Conservation (phyloP, 305 asterid species). For the Fraxinus sp. region DNA sequence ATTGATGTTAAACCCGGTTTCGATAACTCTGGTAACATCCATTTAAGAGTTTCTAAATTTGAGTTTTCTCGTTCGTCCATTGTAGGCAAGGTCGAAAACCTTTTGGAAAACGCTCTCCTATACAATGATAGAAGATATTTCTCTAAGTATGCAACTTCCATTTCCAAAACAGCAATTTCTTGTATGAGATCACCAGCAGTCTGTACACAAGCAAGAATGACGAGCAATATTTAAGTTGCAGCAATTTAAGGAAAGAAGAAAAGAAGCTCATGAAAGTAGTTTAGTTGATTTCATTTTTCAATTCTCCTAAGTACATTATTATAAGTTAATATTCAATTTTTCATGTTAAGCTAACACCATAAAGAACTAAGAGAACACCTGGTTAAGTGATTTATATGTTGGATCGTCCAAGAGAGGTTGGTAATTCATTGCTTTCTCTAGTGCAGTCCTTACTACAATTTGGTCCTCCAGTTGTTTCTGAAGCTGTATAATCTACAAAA, state of each 20-base stretch:
- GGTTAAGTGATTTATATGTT: slow-evolving; percentile 45
- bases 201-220: slow-evolving; percentile 31
- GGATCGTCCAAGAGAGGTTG: slow-evolving; percentile 52
- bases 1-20: slow-evolving; percentile 28
- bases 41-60: slow-evolving; percentile 23
- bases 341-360: neutral
- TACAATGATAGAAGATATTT: slow-evolving; percentile 79
- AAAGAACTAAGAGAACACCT: slow-evolving; percentile 33
- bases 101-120: slow-evolving; percentile 46
- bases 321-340: neutral
- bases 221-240: neutral
- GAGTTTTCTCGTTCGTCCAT: slow-evolving; percentile 25
- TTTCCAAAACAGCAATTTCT: slow-evolving; percentile 70
- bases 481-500: slow-evolving; percentile 54
- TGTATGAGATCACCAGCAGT: slow-evolving; percentile 71
- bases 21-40: slow-evolving; percentile 23
- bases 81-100: slow-evolving; percentile 33
- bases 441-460: slow-evolving; percentile 43
- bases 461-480: slow-evolving; percentile 59
- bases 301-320: neutral
- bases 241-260: neutral
- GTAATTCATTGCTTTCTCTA: slow-evolving; percentile 51
- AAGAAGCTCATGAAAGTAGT: neutral
- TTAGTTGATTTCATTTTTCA: neutral
- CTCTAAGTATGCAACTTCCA: slow-evolving; percentile 68